Evolutionary conservation across 345 rosid species (phyloP), one percentile per base, ranked within the genome.

Genomic region (Draba incana): DNA sequence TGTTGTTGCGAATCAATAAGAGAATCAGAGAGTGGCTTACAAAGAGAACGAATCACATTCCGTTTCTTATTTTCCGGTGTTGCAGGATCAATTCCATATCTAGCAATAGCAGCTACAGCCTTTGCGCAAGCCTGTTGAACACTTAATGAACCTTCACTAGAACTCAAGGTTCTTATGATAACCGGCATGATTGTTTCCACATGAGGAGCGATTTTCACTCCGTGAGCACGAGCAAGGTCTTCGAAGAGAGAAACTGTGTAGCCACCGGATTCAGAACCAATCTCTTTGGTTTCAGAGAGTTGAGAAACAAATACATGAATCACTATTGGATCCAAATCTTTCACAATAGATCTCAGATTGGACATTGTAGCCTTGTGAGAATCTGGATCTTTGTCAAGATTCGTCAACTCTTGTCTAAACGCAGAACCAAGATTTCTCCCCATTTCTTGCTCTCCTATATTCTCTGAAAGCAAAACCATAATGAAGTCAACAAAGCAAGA

Each of bases 61-160:
- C 78, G 79, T 59, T 81, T 95, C 81, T 90, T 88, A 23, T 89
- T 89, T 47, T 81, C 88, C 0, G 84, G 89, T 28, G 88, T 86
- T 15, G 89, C 78, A 4, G 91, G 97, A 35, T 86, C 97, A 62
- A 95, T 84, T 25, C 96, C 98, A 54, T 85, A 92, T 70, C 97
- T 88, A 6, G 99, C 97, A 56, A 92, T 84, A 61, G 98, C 97
- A 1, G 99, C 93, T 7, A 95, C 90, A 24, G 89, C 99, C 77
- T 86, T 92, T 23, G 99, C 84, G 77, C 99, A 95, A 12, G 99
- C 99, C 67, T 95, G 97, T 65, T 92, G 98, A 78, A 95, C 92
- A 46, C 82, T 83, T 57, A 92, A 83, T 8, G 96, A 92, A 8
- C 92, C 99, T 9, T 90, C 92, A 77, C 92, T 92, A 13, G 87